Conservation (phyloP, 208 protist species). For the Leishmania aethiopica region DNA sequence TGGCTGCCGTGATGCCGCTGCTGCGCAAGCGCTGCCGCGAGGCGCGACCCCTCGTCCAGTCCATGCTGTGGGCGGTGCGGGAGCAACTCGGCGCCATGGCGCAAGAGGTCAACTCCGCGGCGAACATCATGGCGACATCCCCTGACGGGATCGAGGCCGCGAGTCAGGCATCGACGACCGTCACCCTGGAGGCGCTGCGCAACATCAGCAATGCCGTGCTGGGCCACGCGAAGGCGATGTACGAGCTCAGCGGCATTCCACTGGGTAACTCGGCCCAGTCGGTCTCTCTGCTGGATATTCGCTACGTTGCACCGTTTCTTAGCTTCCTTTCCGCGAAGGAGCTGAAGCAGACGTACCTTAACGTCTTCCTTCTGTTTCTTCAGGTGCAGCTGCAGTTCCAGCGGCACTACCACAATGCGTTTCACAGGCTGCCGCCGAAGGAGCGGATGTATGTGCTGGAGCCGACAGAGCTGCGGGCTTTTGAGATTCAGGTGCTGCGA, state of each 20-base stretch:
- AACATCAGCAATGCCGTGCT: slow-evolving; percentile 43
- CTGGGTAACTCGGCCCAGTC: slow-evolving; percentile 17
- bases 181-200: slow-evolving; percentile 24
- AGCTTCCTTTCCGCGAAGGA: slow-evolving; percentile 60
- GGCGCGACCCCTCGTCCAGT: slow-evolving; percentile 65
- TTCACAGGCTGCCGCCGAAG: slow-evolving; percentile 33
- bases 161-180: neutral
- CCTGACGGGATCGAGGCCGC: slow-evolving; percentile 8
- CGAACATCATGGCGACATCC: neutral
- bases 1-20: slow-evolving; percentile 59
- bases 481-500: slow-evolving; percentile 52
- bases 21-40: slow-evolving; percentile 63
- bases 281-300: slow-evolving; percentile 52
- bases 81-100: slow-evolving; percentile 50
- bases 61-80: slow-evolving; percentile 62
- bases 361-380: slow-evolving; percentile 69
- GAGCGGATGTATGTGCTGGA: slow-evolving; percentile 49
- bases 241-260: slow-evolving; percentile 57
- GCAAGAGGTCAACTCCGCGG: slow-evolving; percentile 7
- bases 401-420: slow-evolving; percentile 29
- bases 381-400: slow-evolving; percentile 74
- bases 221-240: slow-evolving; percentile 63
- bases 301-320: slow-evolving; percentile 78
- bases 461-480: slow-evolving; percentile 40
- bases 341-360: slow-evolving; percentile 54